Evolutionary conservation across 345 rosid genomes (phyloP), one percentile per base, ranked within the genome.

Genomic region (Mangifera indica): DNA sequence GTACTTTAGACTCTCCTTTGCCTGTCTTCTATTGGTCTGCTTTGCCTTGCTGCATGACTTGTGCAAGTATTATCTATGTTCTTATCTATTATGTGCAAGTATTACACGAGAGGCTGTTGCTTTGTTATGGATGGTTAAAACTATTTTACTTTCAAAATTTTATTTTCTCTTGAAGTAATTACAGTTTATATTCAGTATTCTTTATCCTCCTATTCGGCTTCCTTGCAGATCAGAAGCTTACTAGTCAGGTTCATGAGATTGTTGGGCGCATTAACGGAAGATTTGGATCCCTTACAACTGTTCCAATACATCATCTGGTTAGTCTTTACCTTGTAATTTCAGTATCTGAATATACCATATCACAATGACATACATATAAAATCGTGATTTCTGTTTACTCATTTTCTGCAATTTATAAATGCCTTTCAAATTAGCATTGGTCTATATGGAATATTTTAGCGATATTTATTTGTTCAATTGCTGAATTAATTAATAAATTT

Each of bases 241-340:
- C 87, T 40, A 84, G 89, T 79, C 89, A 86, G 71, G 89, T 86
- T 54, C 89, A 86, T 75, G 89, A 86, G 78, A 86, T 86, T 62
- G 89, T 84, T n/a, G 89, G 87, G 51, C 86, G 89, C 72, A 86
- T 86, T 59, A 86, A 86, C 80, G 89, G 89, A 73, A 84, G 85
- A 84, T 86, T 80, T 73, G 89, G 89, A 66, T 80, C 86, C 15
- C 84, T 86, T 22, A 82, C 87, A 37, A 79, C 87, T 37, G 87
- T 86, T 66, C 89, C 89, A 37, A 82, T 86, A 74, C 87, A 86
- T 62, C 89, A 86, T 74, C 81, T 84, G 90, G 90, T 86, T 82
- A 63, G 87, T 73, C 64, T 67, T 68, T 55, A 44, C 66, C 74
- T 78, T 42, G 59, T 22, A 26, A 56, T 24, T 69, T 76, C 49